Conservation (phyloP, 176 grass and related monocot species). For the Oryza australiensis region DNA sequence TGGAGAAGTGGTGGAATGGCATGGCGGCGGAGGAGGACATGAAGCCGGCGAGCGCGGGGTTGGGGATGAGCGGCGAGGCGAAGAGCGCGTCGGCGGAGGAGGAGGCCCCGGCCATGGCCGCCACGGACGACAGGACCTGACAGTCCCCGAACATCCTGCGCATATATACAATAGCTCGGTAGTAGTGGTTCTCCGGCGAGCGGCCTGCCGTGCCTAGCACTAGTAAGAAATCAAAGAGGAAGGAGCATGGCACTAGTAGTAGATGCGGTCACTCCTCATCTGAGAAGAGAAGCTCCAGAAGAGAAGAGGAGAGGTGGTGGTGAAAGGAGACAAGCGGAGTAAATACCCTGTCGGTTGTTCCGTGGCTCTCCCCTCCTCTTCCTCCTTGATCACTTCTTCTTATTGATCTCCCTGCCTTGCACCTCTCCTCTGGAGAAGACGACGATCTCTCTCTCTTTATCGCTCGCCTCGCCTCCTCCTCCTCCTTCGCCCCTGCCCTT, state of each 20-base stretch:
- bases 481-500: too few relatives aligned
- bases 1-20: slow-evolving; percentile 73
- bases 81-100: slow-evolving; percentile 68
- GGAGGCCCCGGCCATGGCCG: slow-evolving; percentile 40
- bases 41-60: slow-evolving; percentile 58
- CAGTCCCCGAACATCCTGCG: slow-evolving; percentile 91
- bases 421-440: not conserved
- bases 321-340: slow-evolving; percentile 20
- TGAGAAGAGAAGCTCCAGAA: not conserved
- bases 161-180: too few relatives aligned
- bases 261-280: not conserved
- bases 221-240: not conserved
- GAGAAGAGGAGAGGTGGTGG: not conserved
- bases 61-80: slow-evolving; percentile 67
- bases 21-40: slow-evolving; percentile 57
- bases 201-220: not conserved
- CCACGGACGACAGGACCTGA: slow-evolving; percentile 85
- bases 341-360: slow-evolving; percentile 84
- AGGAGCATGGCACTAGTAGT: not conserved
- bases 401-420: too few relatives aligned
- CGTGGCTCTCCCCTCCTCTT: slow-evolving; percentile 15
- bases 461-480: too few relatives aligned
- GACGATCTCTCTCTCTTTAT: not conserved
- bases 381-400: not conserved
- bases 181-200: not conserved